These are phyloP conservation scores for Phragmites australis DNA, from an alignment of 176 grass and related monocot species.

Conservation along the genomic window DNA sequence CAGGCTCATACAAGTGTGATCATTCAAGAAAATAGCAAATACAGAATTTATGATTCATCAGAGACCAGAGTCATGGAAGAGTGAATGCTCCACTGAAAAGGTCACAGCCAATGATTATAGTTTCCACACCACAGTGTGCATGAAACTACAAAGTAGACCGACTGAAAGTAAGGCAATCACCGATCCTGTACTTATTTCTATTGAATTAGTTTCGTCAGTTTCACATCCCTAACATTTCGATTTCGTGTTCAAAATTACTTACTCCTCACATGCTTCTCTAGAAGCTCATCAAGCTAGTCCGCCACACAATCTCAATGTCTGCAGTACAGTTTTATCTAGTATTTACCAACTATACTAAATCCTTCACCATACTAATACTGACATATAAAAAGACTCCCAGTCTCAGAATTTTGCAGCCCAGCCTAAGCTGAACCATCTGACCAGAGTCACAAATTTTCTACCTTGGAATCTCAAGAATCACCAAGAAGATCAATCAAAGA, in stretches of 20 bases:
- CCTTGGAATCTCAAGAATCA: not conserved
- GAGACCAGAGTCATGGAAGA: not conserved
- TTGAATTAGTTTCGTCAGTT: not conserved
- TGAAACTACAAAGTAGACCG: not conserved
- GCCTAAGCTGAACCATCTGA: not conserved
- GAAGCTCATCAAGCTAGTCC: not conserved
- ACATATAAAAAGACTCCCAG: not conserved
- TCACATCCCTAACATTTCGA: not conserved
- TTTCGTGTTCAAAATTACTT: not conserved
- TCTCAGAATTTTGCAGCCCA: not conserved
- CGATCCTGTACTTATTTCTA: not conserved
- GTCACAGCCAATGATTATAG: conserved; percentile 5
- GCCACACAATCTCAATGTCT: not conserved
- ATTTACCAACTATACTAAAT: not conserved
- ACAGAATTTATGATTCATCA: not conserved
- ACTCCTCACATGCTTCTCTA: not conserved
- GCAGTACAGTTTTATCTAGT: not conserved
- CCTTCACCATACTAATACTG: not conserved
- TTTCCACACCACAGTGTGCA: not conserved
- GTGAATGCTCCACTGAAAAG: not conserved
- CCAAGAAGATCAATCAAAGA: not conserved
- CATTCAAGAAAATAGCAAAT: not conserved
- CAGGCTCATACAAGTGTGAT: not conserved
- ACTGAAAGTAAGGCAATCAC: not conserved
- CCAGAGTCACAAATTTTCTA: not conserved